A percentile compares a stretch with the other conserved stretches of the same genome.
Evolutionary conservation across 2,329 filamentous ascomycete genomes (phyloP).

Genomic region (Colletotrichum sp.): DNA sequence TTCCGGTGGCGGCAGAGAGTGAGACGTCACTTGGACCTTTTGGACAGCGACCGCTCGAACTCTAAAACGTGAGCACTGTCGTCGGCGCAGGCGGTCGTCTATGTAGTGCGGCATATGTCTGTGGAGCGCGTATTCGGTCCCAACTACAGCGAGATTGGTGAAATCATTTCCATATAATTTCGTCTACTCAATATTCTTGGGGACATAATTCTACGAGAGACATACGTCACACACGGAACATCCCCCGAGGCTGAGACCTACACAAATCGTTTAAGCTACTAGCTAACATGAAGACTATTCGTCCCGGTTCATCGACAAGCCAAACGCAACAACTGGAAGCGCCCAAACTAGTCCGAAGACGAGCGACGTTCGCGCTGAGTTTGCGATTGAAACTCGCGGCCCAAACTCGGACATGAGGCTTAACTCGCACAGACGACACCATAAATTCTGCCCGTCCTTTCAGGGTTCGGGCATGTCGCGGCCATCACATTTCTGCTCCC

Average conservation of each 20-base stretch:
- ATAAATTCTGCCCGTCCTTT: not conserved
- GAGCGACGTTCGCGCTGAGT: not conserved
- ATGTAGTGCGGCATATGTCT: not conserved
- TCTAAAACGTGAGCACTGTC: not conserved
- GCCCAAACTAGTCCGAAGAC: not conserved
- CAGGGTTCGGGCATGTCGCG: not conserved
- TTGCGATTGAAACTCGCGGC: not conserved
- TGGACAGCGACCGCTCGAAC: not conserved
- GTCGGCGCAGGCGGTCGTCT: not conserved
- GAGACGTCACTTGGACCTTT: slow-evolving; percentile 10
- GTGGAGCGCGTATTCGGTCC: not conserved
- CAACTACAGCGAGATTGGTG: not conserved
- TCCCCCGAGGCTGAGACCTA: not conserved
- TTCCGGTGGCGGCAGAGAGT: not conserved
- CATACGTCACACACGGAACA: not conserved
- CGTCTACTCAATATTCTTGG: not conserved
- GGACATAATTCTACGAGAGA: rapidly evolving
- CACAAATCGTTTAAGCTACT: not conserved
- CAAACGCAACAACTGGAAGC: not conserved
- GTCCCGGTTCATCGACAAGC: too few relatives aligned
- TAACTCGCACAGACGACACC: slow-evolving; percentile 3
- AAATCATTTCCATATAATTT: not conserved
- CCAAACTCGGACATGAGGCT: slow-evolving; percentile 1
- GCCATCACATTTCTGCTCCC: not conserved
- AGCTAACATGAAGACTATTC: not conserved